Evolutionary conservation across 1,284 basidiomycete species (phyloP).

Genomic region (Schizophyllum commune): DNA sequence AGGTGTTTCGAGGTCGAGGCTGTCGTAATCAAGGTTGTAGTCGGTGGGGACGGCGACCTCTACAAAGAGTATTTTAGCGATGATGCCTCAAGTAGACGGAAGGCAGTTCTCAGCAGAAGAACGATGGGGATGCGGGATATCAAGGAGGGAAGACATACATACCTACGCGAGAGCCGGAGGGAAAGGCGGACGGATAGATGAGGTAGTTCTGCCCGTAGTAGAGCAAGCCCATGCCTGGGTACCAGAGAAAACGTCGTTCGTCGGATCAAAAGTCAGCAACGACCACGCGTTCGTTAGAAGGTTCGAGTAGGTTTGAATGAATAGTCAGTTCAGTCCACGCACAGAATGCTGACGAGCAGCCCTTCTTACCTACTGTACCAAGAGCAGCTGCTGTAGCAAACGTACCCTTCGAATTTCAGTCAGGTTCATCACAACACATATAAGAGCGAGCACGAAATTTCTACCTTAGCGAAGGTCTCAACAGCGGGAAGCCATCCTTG

Average conservation of each 20-base stretch:
- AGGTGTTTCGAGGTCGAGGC: conserved; percentile 52
- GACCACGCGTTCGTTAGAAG: background rate
- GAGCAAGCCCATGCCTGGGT: conserved; percentile 60
- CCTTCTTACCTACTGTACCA: background rate
- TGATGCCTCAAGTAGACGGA: no score
- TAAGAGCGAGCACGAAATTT: no score
- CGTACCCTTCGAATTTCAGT: background rate
- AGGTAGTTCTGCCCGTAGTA: conserved; percentile 83
- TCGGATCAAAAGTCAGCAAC: no score
- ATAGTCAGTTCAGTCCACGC: background rate
- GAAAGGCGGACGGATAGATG: conserved; percentile 87
- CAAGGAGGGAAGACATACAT: no score
- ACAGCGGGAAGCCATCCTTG: background rate
- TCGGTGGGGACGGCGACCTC: conserved; percentile 69
- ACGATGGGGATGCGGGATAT: no score
- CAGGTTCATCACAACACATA: no score
- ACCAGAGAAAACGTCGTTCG: background rate
- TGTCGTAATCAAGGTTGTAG: conserved; percentile 66
- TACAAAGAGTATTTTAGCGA: conserved; percentile 22
- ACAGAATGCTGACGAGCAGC: background rate
- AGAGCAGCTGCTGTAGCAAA: background rate
- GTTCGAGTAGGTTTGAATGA: background rate
- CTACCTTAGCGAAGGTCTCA: conserved; percentile 1
- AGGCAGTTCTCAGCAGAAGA: no score
- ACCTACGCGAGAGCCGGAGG: conserved; percentile 73